Evolutionary conservation across 148 eudicot species (phyloP), one percentile per base, ranked within the genome.

Genomic region (Chenopodium formosanum): DNA sequence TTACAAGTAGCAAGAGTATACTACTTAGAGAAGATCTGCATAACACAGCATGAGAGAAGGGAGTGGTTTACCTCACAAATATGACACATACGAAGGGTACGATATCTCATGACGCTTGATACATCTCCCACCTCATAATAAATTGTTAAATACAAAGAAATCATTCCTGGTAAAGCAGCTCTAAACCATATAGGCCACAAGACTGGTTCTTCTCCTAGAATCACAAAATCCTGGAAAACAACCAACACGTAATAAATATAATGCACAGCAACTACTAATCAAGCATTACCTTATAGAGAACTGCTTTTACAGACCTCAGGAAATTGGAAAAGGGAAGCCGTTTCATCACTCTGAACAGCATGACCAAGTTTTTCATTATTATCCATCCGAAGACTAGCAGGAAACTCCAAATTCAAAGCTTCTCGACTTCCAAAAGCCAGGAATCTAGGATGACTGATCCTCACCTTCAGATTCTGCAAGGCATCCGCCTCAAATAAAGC

Each of bases 101-200:
- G 97, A 87, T 94, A 96, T 78, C 83, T 86, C 88, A 96, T 88
- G 66, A 88, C 72, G 20, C 87, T 84, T 52, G 90, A 89, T 86
- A 65, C 73, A 82, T 96, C 97, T 67, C 81, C 98, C 83, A 90
- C 83, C 89, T 96, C 99, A 83, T 96, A 94, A 82, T 92, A 96
- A 81, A 96, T 65, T 83, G 90, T 80, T 46, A 96, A 79, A 76
- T 86, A 80, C 85, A 96, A 80, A 31, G 97, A 83, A 81, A 86
- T 78, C 52, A 86, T 86, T 81, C 99, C 99, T 63, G 93, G 90
- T 82, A 88, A 85, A 80, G 99, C 95, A 84, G 98, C 98, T 85
- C 93, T 86, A 85, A 96, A 87, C 97, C 97, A 96, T 50, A 94
- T 87, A 65, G 99, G 97, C 97, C 94, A 96, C 52, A 66, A 76